Evolutionary conservation across 331 rosid genomes (phyloP).

Genomic region (Quercus lobata): DNA sequence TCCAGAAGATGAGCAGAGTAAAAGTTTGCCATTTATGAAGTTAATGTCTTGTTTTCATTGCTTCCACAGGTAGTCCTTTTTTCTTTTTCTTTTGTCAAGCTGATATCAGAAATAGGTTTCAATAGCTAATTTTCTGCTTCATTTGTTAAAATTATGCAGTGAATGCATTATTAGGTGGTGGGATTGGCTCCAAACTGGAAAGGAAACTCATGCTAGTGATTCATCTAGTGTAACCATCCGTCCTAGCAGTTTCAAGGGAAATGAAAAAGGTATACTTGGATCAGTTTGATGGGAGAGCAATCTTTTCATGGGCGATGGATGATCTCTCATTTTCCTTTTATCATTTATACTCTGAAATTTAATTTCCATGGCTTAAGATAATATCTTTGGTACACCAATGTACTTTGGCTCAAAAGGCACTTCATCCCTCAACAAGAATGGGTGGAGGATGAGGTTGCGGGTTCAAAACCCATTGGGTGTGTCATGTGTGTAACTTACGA

Average conservation of each 20-base stretch:
- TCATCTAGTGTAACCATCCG: conserved; percentile 22
- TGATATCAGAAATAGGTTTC: conserved; percentile 2
- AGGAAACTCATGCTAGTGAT: conserved; percentile 27
- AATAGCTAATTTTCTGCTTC: conserved; percentile 1
- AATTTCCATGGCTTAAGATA: neutral
- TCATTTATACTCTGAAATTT: too few relatives aligned
- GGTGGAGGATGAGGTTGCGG: neutral
- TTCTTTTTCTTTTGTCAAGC: neutral
- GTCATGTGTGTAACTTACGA: too few relatives aligned
- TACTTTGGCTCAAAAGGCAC: too few relatives aligned
- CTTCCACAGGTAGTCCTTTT: conserved; percentile 54
- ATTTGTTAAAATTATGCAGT: conserved; percentile 37
- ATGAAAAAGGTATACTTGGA: conserved; percentile 21
- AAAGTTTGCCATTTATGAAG: conserved; percentile 66
- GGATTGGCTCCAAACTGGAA: conserved; percentile 57
- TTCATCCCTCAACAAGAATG: neutral
- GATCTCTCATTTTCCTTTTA: neutral
- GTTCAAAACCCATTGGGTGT: too few relatives aligned
- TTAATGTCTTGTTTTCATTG: conserved; percentile 93
- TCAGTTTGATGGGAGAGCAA: neutral
- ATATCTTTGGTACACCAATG: neutral
- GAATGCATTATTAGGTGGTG: conserved; percentile 84
- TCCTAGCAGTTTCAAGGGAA: conserved; percentile 19
- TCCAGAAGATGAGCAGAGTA: conserved; percentile 38
- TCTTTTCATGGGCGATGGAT: neutral